Percentiles rank a stretch among this genome's conserved stretches.
Conservation (phyloP, 2,329 filamentous ascomycete species). For the Arthroderma uncinatum region DNA sequence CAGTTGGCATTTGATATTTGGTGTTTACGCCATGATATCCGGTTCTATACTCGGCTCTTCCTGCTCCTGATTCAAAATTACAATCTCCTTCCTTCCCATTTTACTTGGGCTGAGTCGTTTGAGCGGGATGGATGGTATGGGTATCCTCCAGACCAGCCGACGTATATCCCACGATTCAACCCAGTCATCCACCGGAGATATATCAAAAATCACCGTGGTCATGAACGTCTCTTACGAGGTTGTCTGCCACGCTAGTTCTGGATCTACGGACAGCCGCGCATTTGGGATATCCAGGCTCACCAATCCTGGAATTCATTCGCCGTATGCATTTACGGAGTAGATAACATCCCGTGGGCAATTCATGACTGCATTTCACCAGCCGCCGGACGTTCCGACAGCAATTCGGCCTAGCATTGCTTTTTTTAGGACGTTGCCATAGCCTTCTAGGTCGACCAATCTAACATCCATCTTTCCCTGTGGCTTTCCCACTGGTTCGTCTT, state of each 20-base stretch:
- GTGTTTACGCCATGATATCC: neutral
- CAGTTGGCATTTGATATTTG: neutral
- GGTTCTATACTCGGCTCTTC: neutral
- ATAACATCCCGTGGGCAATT: neutral
- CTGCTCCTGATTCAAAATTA: neutral
- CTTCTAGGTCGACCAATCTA: neutral
- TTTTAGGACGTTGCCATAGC: neutral
- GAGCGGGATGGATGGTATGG: neutral
- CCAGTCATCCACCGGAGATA: neutral
- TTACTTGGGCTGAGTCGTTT: neutral
- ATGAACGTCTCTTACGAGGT: neutral
- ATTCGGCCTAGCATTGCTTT: neutral
- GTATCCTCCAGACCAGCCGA: neutral
- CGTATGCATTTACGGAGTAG: neutral
- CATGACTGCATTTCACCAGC: neutral
- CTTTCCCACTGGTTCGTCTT: neutral
- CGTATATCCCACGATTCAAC: neutral
- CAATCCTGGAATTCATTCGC: neutral
- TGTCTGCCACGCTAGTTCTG: neutral
- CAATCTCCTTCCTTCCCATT: neutral
- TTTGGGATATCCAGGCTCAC: neutral
- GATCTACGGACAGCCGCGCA: neutral
- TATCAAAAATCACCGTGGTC: neutral
- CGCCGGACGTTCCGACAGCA: neutral
- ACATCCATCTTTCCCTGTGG: neutral